phyloP scores from a whole-genome alignment of 257 asterid genomes.

The Solanum raphanifolium region DNA sequence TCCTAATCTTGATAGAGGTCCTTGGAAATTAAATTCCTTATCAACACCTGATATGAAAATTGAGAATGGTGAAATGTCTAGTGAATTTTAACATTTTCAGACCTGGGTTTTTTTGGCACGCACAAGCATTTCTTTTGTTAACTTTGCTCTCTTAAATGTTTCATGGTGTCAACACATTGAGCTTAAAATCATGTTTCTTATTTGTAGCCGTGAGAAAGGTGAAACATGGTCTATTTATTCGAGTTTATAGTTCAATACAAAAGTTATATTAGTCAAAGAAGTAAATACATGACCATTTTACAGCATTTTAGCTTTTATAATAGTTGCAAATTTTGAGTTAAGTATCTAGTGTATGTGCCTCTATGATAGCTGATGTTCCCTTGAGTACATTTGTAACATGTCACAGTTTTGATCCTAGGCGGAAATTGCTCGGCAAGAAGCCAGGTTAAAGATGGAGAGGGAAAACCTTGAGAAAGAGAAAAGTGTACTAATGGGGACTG shows the following conservation, averaged over 20 bases:
- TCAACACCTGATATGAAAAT: background rate
- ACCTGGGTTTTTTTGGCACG: background rate
- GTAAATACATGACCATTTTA: background rate
- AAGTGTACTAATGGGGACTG: conserved; percentile 96
- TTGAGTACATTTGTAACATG: background rate
- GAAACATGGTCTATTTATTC: background rate
- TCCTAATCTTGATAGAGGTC: background rate
- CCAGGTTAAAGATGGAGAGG: conserved; percentile 86
- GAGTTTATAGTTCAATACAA: background rate
- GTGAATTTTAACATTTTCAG: background rate
- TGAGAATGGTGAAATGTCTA: background rate
- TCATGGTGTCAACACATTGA: background rate
- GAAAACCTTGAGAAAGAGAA: conserved; percentile 97
- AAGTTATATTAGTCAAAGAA: background rate
- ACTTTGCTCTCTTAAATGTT: background rate
- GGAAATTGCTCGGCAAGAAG: conserved; percentile 93
- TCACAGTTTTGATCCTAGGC: conserved; percentile 33
- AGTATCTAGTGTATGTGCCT: background rate
- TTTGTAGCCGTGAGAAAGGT: background rate
- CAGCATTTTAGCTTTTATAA: background rate
- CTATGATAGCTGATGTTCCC: background rate
- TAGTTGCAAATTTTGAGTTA: background rate
- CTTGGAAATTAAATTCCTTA: background rate
- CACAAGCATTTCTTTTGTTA: background rate
- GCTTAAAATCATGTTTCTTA: background rate